Base-by-base conservation (phyloP, 306 rosid species). In the Fagus sylvatica region DNA sequence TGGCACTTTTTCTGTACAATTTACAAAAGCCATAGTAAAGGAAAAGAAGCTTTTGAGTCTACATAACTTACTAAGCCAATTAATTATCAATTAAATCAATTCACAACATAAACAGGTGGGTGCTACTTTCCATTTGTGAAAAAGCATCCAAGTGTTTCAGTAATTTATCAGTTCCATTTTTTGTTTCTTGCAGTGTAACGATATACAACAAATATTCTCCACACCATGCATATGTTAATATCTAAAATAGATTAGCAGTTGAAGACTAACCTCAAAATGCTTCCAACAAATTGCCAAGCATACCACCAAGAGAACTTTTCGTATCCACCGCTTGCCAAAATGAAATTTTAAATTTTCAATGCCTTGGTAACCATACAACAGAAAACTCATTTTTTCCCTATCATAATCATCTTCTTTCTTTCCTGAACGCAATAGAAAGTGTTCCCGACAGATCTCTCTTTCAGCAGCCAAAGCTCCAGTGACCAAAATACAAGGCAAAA, bases 381-480 rank as follows among this genome's bases (percentile, higher is more conserved):
- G 36, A 61, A 77, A 22, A 74, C 82, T 84, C 81, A 54, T 75
- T 49, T 36, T 59, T 40, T 55, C 75, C 48, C 66, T 76, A 77
- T 68, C 87, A 71, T 64, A 39, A 81, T 95, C 99, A 76, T 95
- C 99, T 81, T 79, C 88, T 81, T 95, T 93, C 89, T 92, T 92
- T 71, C 86, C 97, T 4, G 90, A 84, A 76, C 73, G 74, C 53
- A 86, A 82, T 37, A 85, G 82, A 67, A 87, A 36, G 37, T 69
- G 80, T 55, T 90, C 89, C 84, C 88, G 77, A 72, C 74, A 87
- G 55, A 93, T 71, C 6, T 69, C 88, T 82, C 91, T 79, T 81
- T 95, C 99, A 2, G 88, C 89, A 17, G 87, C 85, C 84, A 95
- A 85, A 76, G 87, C 86, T 19, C 66, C 69, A 43, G 81, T 51